These are phyloP conservation scores for Globisporangium spinosum DNA, from an alignment of 352 stramenopile species.

Conservation along the genomic window DNA sequence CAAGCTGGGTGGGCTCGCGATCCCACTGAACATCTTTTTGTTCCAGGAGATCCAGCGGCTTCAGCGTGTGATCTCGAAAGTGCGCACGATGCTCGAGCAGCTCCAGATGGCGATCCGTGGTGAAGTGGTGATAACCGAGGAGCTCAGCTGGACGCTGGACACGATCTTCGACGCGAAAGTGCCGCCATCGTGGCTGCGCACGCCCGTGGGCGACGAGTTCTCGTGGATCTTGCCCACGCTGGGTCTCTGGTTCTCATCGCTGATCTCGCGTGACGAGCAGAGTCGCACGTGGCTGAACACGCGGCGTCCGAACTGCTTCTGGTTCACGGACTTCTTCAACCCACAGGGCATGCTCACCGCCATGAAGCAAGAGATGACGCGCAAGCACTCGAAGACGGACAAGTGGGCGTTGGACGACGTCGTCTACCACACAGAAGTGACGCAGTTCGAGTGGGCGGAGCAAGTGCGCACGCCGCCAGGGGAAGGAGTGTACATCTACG, in stretches of 20 bases:
- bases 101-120: conserved; percentile 97
- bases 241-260: conserved; percentile 96
- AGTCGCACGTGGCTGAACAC: conserved; percentile 95
- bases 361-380: conserved; percentile 98
- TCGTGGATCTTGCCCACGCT: conserved; percentile 96
- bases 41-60: conserved; percentile 98
- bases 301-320: conserved; percentile 93
- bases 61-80: conserved; percentile 94
- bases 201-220: conserved; percentile 96
- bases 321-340: conserved; percentile 98
- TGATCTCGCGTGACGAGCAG: conserved; percentile 95
- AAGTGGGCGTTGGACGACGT: conserved; percentile 98
- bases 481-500: conserved; percentile 97
- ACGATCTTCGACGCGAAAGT: conserved; percentile 96
- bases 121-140: conserved; percentile 97
- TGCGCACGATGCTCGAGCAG: conserved; percentile 93
- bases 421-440: conserved; percentile 97
- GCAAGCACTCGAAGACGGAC: conserved; percentile 94
- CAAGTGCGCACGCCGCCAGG: conserved; percentile 83
- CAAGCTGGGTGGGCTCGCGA: conserved; percentile 93
- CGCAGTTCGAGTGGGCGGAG: conserved; percentile 90
- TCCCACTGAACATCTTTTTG: conserved; percentile 98
- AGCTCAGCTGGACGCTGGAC: conserved; percentile 93
- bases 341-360: conserved; percentile 97
- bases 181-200: conserved; percentile 94